A percentile compares a stretch with the other conserved stretches of the same genome.
These are phyloP conservation scores for Pulveroboletus sp. DNA, from an alignment of 768 basidiomycete genomes.

Conservation along the genomic window DNA sequence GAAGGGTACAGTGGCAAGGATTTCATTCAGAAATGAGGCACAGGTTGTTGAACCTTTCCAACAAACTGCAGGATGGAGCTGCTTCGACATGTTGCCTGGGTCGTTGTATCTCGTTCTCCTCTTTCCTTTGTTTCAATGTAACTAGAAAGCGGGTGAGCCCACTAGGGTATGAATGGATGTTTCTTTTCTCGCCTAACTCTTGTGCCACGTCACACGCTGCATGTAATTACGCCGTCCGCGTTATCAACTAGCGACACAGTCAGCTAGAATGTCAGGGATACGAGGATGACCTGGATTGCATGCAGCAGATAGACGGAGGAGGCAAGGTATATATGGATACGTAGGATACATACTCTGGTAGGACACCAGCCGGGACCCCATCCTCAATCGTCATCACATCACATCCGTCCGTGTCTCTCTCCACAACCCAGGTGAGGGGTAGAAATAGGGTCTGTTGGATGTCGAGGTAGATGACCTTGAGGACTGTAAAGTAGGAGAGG, in stretches of 20 bases:
- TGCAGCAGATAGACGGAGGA: too few species aligned
- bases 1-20: conserved; percentile 82
- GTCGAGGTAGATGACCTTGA: conserved; percentile 55
- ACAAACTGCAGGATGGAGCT: neutral
- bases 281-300: too few species aligned
- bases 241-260: too few species aligned
- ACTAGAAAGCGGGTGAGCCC: conserved; percentile 7
- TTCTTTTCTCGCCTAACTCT: neutral
- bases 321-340: neutral
- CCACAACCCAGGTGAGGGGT: neutral
- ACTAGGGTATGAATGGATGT: neutral
- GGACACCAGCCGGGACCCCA: neutral
- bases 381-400: neutral
- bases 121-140: neutral
- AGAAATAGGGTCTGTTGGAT: conserved; percentile 45
- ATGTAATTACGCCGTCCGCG: too few species aligned
- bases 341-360: neutral
- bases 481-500: conserved; percentile 57
- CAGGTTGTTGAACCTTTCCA: too few species aligned
- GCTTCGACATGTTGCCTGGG: neutral
- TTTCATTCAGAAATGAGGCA: neutral
- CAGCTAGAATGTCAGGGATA: too few species aligned
- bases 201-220: too few species aligned
- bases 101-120: neutral
- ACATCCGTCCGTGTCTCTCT: neutral